phyloP scores from a whole-genome alignment of 371 early-diverging fungal species.

The Apophysomyces sp. region DNA sequence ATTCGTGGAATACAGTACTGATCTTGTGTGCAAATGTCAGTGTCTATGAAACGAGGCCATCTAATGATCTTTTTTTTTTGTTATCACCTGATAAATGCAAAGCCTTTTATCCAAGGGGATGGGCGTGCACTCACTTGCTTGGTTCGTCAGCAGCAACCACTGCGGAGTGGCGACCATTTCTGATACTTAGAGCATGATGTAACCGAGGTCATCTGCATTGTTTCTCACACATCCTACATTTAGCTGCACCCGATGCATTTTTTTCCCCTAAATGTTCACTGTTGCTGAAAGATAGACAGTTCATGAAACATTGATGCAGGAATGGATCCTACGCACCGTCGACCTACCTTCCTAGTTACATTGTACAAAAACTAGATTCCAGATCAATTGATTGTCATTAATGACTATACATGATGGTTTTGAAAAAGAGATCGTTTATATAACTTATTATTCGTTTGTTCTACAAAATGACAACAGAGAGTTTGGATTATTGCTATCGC shows the following conservation, averaged over 20 bases:
- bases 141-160: neutral
- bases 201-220: conserved; percentile 1
- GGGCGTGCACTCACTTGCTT: neutral
- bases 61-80: neutral
- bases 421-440: no score
- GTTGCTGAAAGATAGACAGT: neutral
- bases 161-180: neutral
- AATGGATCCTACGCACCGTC: neutral
- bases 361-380: neutral
- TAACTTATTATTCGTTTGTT: neutral
- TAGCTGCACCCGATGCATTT: neutral
- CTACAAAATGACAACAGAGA: neutral
- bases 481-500: neutral
- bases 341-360: no score
- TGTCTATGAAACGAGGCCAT: neutral
- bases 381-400: no score
- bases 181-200: neutral
- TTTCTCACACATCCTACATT: neutral
- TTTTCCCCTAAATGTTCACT: neutral
- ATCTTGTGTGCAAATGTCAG: neutral
- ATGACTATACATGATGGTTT: neutral
- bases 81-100: neutral
- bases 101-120: neutral
- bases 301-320: neutral
- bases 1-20: neutral